phyloP scores from a whole-genome alignment of 768 basidiomycete genomes.

The Lactifluus piperatus region DNA sequence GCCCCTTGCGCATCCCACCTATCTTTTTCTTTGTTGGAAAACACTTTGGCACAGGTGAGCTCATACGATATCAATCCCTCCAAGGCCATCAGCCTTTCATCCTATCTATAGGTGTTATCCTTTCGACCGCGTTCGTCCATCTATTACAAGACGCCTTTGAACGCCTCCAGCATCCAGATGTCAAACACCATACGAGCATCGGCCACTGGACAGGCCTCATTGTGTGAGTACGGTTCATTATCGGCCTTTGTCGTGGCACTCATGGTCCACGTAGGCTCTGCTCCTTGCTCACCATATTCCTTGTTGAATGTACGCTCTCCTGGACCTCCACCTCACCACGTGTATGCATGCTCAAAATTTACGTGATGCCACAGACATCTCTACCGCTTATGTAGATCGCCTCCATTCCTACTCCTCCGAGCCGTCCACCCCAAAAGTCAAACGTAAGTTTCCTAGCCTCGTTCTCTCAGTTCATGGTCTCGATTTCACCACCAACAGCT shows the following conservation, averaged over 20 bases:
- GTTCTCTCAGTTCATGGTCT: neutral
- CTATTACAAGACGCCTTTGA: constrained; percentile 70
- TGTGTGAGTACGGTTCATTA: constrained; percentile 43
- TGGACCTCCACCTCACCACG: neutral
- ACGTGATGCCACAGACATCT: constrained; percentile 42
- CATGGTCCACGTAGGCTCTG: constrained; percentile 35
- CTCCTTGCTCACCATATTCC: constrained; percentile 63
- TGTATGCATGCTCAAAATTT: neutral
- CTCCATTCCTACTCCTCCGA: constrained; percentile 53
- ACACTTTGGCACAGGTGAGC: constrained; percentile 60
- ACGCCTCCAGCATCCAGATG: constrained; percentile 39
- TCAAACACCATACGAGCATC: constrained; percentile 36
- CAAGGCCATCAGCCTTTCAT: neutral
- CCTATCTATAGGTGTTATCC: constrained; percentile 51
- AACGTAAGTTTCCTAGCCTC: constrained; percentile 1
- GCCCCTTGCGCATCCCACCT: constrained; percentile 51
- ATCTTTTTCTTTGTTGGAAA: constrained; percentile 78
- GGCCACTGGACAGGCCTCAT: constrained; percentile 60
- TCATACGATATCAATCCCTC: neutral
- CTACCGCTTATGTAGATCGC: constrained; percentile 65
- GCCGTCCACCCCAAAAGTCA: constrained; percentile 23
- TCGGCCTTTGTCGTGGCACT: neutral
- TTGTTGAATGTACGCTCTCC: constrained; percentile 60
- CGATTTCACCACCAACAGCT: neutral
- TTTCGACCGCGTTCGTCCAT: constrained; percentile 79